Percentiles rank a stretch among this genome's conserved stretches.
These are phyloP conservation scores for Pythium plurisporium DNA, from an alignment of 352 stramenopile genomes.

Conservation along the genomic window DNA sequence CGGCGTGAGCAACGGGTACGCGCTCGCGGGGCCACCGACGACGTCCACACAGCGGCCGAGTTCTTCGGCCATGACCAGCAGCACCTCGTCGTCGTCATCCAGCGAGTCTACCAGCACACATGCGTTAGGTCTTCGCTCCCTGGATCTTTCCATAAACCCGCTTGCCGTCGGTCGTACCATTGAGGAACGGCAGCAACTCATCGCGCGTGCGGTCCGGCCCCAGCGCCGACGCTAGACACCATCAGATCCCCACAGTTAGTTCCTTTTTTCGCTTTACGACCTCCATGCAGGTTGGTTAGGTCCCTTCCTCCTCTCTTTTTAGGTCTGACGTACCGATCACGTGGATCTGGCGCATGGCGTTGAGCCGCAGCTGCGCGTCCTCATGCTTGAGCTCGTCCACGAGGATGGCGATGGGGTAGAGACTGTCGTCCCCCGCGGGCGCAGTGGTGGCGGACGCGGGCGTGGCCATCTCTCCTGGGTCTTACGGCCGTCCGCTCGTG, in stretches of 20 bases:
- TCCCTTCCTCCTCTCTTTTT: too few relatives aligned
- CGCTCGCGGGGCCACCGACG: constrained; percentile 86
- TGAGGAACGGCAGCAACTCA: constrained; percentile 98
- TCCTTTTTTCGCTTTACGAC: too few relatives aligned
- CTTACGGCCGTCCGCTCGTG: background rate
- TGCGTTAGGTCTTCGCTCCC: background rate
- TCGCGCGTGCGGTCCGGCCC: constrained; percentile 86
- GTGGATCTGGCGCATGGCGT: constrained; percentile 88
- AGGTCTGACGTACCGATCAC: constrained; percentile 80
- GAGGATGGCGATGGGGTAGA: constrained; percentile 88
- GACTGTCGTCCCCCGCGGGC: constrained; percentile 48
- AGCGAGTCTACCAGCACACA: constrained; percentile 79
- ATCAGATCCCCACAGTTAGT: too few relatives aligned
- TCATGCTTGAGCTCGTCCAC: constrained; percentile 92
- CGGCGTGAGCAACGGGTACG: constrained; percentile 89
- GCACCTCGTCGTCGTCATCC: constrained; percentile 97
- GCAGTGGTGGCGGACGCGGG: constrained; percentile 3
- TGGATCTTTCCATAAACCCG: background rate
- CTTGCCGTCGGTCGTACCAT: constrained; percentile 65
- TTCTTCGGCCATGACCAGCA: constrained; percentile 93
- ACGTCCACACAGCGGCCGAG: constrained; percentile 87
- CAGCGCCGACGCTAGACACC: constrained; percentile 81
- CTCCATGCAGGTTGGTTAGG: too few relatives aligned
- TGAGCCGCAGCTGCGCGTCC: constrained; percentile 88
- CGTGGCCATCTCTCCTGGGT: background rate